Evolutionary conservation across 805 yeast species (phyloP).

Genomic region (Wickerhamomyces bovis): DNA sequence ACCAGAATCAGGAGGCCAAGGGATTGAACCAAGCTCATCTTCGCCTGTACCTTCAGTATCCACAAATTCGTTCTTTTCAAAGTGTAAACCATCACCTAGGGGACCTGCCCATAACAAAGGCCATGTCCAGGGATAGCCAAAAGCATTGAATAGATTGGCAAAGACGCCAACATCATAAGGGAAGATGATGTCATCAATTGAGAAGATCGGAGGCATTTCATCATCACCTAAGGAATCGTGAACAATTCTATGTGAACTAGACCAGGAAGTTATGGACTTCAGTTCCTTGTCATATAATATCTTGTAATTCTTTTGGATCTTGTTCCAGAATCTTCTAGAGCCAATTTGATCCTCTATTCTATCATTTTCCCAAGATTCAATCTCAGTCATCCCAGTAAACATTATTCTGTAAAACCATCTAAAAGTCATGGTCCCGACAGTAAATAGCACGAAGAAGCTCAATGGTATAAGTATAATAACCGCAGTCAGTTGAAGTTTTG

Average conservation of each 20-base stretch:
- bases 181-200: conserved; percentile 64
- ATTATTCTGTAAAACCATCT: conserved; percentile 55
- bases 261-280: conserved; percentile 17
- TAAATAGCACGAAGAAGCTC: conserved; percentile 51
- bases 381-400: conserved; percentile 73
- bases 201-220: conserved; percentile 25
- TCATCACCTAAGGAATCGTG: conserved; percentile 9
- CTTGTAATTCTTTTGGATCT: conserved; percentile 38
- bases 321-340: conserved; percentile 47
- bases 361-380: conserved; percentile 90
- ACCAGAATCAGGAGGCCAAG: conserved; percentile 94
- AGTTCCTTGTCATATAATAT: conserved; percentile 18
- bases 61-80: conserved; percentile 46
- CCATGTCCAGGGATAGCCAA: conserved; percentile 67
- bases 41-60: conserved; percentile 34
- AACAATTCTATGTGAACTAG: conserved; percentile 10
- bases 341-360: conserved; percentile 64
- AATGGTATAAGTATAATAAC: conserved; percentile 50
- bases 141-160: conserved; percentile 42
- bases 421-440: conserved; percentile 52
- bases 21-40: conserved; percentile 53
- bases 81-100: conserved; percentile 51
- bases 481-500: conserved; percentile 45
- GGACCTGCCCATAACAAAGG: conserved; percentile 67
- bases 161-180: conserved; percentile 75